Evolutionary conservation across 2,329 filamentous ascomycete species (phyloP).

Genomic region (Chalara sp.): DNA sequence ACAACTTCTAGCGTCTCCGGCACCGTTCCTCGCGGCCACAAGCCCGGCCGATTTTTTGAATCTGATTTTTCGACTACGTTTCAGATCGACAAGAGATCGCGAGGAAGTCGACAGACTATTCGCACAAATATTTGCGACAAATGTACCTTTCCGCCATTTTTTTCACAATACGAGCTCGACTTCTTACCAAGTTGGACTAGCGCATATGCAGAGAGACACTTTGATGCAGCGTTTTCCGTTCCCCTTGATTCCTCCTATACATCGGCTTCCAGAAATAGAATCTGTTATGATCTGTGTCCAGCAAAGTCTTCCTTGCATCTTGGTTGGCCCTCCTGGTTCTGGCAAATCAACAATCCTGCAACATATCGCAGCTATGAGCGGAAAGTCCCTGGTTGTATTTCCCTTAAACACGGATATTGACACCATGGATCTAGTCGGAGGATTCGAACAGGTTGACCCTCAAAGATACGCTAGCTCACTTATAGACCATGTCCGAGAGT

Average conservation of each 20-base stretch:
- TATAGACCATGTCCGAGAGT: conserved; percentile 43
- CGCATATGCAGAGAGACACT: conserved; percentile 56
- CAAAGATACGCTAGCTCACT: conserved; percentile 63
- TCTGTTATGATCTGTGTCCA: conserved; percentile 82
- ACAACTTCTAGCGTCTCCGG: conserved; percentile 55
- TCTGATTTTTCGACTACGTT: conserved; percentile 79
- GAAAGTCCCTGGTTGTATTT: conserved; percentile 72
- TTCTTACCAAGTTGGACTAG: conserved; percentile 74
- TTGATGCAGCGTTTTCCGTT: conserved; percentile 45
- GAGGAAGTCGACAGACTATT: conserved; percentile 61
- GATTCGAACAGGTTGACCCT: conserved; percentile 90
- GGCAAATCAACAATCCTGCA: conserved; percentile 80
- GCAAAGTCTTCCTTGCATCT: conserved; percentile 79
- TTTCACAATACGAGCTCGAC: conserved; percentile 62
- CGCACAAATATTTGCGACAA: conserved; percentile 48
- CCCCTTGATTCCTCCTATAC: conserved; percentile 42
- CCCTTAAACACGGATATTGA: conserved; percentile 93
- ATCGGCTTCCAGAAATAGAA: conserved; percentile 68
- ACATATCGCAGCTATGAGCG: conserved; percentile 72
- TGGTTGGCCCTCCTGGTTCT: conserved; percentile 77
- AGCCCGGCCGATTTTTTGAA: conserved; percentile 68
- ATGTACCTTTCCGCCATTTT: conserved; percentile 47
- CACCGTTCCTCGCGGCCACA: conserved; percentile 54
- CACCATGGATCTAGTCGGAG: conserved; percentile 93
- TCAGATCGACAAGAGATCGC: conserved; percentile 67